Base-by-base conservation (phyloP, 2,329 filamentous ascomycete species). In the Sclerotinia minor region DNA sequence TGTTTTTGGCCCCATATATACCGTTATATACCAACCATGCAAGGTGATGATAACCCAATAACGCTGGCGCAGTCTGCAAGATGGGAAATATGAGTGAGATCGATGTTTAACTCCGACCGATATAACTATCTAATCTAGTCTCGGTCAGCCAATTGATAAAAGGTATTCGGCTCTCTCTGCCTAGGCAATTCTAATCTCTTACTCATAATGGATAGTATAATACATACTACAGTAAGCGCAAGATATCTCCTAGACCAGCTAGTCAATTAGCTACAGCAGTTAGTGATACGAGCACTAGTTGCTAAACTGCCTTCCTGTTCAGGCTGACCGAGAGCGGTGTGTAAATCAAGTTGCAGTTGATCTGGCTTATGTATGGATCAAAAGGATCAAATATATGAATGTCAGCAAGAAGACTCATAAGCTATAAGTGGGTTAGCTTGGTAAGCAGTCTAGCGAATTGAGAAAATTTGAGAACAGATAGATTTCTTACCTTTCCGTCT, bases 311-410 rank as follows among this genome's bases (percentile, higher is more conserved):
- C 65, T 67, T 54, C 57, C 65, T 47, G 6, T 67, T 67, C 58
- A 47, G 41, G 65, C 49, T 64, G 47, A 52, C 65, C 65, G 65
- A 67, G 57, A 54, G 65, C 65, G 65, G 65, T 61, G 65, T 61
- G 57, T 47, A 32, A 13, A 29, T 24, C 19, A 60, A 19, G 6
- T 5, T 11, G 55, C 55, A 58, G n/a, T 26, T 32, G 41, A 47
- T 29, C 54, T 24, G 32, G 35, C 32, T 35, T 32, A n/a, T 57
- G 54, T 57, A 41, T 21, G 35, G 54, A 57, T 57, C 35, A 24
- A 38, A 21, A 24, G 15, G 21, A 38, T 38, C 13, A 32, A 38
- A 24, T n/a, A 11, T 21, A 17, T 41, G 54, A n/a, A 17, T 55
- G 32, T 57, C 54, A 41, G 52, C 29, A 35, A 35, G 29, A 15